phyloP scores from a whole-genome alignment of 495 filamentous ascomycete species.

The Podospora tetraspora region DNA sequence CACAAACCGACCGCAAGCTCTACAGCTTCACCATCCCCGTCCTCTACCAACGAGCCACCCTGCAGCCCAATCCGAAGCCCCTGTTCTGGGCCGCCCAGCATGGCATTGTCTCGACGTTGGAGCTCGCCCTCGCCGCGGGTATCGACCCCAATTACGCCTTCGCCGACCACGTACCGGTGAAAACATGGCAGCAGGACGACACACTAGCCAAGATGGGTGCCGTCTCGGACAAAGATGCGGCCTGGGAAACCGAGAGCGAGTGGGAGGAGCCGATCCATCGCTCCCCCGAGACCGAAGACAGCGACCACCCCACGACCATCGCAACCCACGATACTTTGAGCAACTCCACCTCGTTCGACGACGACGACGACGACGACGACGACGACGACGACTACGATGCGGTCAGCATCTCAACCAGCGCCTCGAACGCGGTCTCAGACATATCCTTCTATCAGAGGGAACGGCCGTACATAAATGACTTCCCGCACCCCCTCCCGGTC shows the following conservation, averaged over 20 bases:
- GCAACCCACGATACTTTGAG: conserved; percentile 15
- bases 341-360: conserved; percentile 13
- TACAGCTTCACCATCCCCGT: conserved; percentile 20
- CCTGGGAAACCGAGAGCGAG: conserved; percentile 22
- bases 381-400: no score
- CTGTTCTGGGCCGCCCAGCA: conserved; percentile 28
- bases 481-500: neutral
- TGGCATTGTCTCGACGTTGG: conserved; percentile 22
- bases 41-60: conserved; percentile 26
- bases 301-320: conserved; percentile 16
- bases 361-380: no score
- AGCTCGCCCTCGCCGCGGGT: conserved; percentile 24
- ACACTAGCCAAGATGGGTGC: conserved; percentile 2
- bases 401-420: no score
- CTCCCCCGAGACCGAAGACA: conserved; percentile 21
- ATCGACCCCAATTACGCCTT: conserved; percentile 25
- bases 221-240: conserved; percentile 8
- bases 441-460: neutral
- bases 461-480: conserved; percentile 1
- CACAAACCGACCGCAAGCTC: conserved; percentile 15
- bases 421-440: no score
- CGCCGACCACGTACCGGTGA: conserved; percentile 11
- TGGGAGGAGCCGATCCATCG: conserved; percentile 14
- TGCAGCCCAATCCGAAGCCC: conserved; percentile 15
- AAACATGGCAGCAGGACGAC: conserved; percentile 19